These are phyloP conservation scores for Amanita fuliginea DNA, from an alignment of 768 basidiomycete genomes.

Conservation along the genomic window DNA sequence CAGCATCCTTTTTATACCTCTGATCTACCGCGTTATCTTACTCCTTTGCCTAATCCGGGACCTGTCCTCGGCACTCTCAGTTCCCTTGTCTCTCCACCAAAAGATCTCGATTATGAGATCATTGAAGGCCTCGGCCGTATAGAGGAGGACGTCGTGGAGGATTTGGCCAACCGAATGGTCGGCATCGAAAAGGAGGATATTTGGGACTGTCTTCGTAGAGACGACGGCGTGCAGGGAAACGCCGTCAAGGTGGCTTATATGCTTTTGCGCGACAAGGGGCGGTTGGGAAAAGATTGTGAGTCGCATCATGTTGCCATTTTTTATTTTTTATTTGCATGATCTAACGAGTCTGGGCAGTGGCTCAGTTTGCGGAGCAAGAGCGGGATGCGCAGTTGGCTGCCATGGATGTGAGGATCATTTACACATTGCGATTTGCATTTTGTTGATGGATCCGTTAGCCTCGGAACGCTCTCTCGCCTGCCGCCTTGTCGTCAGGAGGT, in stretches of 20 bases:
- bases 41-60: constrained; percentile 69
- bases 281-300: constrained; percentile 79
- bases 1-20: constrained; percentile 84
- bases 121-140: constrained; percentile 90
- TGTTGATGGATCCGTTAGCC: constrained; percentile 32
- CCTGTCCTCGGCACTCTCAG: constrained; percentile 69
- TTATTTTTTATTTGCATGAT: not conserved
- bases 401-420: constrained; percentile 53
- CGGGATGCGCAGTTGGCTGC: constrained; percentile 70
- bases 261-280: constrained; percentile 79
- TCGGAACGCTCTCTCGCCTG: constrained; percentile 57
- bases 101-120: constrained; percentile 66
- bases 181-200: constrained; percentile 77
- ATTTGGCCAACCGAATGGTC: constrained; percentile 59
- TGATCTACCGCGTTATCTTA: constrained; percentile 80
- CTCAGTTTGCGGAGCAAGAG: constrained; percentile 76
- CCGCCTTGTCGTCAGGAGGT: constrained; percentile 51
- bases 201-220: constrained; percentile 73
- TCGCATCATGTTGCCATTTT: constrained; percentile 8
- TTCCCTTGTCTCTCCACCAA: constrained; percentile 58
- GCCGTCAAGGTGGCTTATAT: constrained; percentile 96
- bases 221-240: constrained; percentile 82
- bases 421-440: constrained; percentile 5
- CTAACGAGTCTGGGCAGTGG: constrained; percentile 32
- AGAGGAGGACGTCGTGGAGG: constrained; percentile 84